Evolutionary conservation across 2,329 filamentous ascomycete genomes (phyloP), one percentile per base, ranked within the genome.

Genomic region (Thelonectria olida): DNA sequence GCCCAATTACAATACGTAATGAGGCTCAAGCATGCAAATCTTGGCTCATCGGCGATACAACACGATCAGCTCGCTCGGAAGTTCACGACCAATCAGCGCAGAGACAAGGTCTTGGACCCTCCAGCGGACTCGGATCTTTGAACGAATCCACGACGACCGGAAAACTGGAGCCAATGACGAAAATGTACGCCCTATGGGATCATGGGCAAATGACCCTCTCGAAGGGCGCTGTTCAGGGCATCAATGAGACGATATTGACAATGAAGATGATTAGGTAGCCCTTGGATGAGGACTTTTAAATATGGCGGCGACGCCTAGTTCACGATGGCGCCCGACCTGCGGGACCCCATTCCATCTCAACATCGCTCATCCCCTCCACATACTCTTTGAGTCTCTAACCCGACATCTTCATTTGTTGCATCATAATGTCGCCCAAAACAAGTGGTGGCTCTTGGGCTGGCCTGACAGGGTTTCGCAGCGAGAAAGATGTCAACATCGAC

Each of bases 401-500:
- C n/a, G n/a, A n/a, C n/a, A n/a, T n/a, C n/a, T n/a, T n/a, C n/a
- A n/a, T n/a, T 20, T 12, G 3, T 23, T 19, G 7, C 39, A 22
- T 20, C 5, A 8, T 10, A 17, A 41, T 41, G 38, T 41, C 17
- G 5, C 38, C 38, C n/a, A 17, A 15, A 44, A 22, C 10, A 6
- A 19, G 9, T 38, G 34, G 8, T 12, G 13, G 5, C 34, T 15
- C 34, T 15, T 38, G 34, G 34, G n/a, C 34, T 15, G 12, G 20
- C 5, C 39, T 17, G 20, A 2, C 13, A 10, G 17, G 7, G 20
- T 44, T 19, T 44, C 19, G 20, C 1, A 2, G 9, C 5, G 39
- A 44, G 9, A 36, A 49, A 13, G 22, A 39, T 22, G 17, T 28
- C n/a, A 23, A 17, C 7, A 48, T 70, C 12, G 55, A 67, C 7